These are phyloP conservation scores for Cicer yamashitae DNA, from an alignment of 306 rosid species.

Conservation along the genomic window DNA sequence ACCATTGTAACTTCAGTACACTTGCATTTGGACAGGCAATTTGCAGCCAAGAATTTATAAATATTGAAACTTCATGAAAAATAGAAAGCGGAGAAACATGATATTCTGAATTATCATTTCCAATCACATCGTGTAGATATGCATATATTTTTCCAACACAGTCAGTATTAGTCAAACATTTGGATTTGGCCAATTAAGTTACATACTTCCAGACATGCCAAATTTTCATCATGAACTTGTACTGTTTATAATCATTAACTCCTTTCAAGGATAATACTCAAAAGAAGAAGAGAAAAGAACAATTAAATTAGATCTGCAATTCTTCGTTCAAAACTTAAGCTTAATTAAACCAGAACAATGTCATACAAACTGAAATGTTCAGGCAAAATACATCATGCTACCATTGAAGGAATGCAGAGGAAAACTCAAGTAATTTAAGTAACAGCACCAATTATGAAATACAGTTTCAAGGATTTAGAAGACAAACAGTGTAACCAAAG, in stretches of 20 bases:
- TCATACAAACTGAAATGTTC: neutral
- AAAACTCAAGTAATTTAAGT: constrained; percentile 18
- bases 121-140: constrained; percentile 14
- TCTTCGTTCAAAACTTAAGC: constrained; percentile 25
- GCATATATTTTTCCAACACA: constrained; percentile 8
- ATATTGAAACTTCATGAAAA: constrained; percentile 32
- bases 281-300: constrained; percentile 18
- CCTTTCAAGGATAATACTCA: constrained; percentile 21
- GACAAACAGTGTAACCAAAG: no score
- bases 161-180: constrained; percentile 16
- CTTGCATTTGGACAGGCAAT: neutral
- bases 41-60: constrained; percentile 11
- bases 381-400: neutral
- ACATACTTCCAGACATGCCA: constrained; percentile 24
- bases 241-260: constrained; percentile 26
- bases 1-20: neutral
- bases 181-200: constrained; percentile 17
- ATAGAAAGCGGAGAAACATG: neutral
- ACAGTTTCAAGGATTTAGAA: constrained; percentile 21
- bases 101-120: constrained; percentile 19
- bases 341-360: constrained; percentile 26
- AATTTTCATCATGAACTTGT: constrained; percentile 23
- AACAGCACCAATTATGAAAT: constrained; percentile 26
- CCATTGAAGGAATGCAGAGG: constrained; percentile 37
- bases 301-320: neutral